These are phyloP conservation scores for Russula earlei DNA, from an alignment of 768 basidiomycete species.

Conservation along the genomic window DNA sequence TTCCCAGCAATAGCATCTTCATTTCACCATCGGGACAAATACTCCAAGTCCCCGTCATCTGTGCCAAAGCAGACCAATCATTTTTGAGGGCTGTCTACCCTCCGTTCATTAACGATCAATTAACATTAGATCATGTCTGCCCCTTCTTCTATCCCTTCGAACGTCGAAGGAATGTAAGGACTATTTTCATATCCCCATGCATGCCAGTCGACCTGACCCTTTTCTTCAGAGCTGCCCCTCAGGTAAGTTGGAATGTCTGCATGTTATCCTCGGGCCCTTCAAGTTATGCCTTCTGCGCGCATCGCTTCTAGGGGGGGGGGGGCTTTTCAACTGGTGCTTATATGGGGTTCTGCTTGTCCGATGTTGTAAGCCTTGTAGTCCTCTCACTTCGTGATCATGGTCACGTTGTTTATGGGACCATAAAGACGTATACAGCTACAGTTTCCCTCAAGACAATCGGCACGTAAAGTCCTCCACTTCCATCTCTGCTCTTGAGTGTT, in stretches of 20 bases:
- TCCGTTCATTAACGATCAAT: not conserved
- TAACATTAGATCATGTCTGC: not conserved
- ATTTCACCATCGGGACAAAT: no score
- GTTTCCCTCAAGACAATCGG: conserved; percentile 8
- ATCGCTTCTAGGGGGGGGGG: no score
- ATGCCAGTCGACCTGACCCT: not conserved
- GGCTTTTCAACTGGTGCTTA: conserved; percentile 22
- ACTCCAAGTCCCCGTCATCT: no score
- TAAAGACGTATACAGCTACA: conserved; percentile 13
- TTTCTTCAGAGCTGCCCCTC: conserved; percentile 2
- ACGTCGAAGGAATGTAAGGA: not conserved
- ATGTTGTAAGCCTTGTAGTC: conserved; percentile 21
- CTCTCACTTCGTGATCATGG: no score
- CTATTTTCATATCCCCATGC: not conserved
- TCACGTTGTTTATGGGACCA: not conserved
- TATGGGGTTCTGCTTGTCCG: conserved; percentile 26
- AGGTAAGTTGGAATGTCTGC: not conserved
- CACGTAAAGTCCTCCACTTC: not conserved
- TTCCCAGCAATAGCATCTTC: no score
- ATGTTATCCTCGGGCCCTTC: not conserved
- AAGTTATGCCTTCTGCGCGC: no score
- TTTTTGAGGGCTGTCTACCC: no score
- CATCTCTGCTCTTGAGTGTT: not conserved
- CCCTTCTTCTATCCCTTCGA: not conserved
- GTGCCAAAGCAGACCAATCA: no score